Evolutionary conservation across 345 rosid species (phyloP), one percentile per base, ranked within the genome.

Genomic region (Camelina laxa): DNA sequence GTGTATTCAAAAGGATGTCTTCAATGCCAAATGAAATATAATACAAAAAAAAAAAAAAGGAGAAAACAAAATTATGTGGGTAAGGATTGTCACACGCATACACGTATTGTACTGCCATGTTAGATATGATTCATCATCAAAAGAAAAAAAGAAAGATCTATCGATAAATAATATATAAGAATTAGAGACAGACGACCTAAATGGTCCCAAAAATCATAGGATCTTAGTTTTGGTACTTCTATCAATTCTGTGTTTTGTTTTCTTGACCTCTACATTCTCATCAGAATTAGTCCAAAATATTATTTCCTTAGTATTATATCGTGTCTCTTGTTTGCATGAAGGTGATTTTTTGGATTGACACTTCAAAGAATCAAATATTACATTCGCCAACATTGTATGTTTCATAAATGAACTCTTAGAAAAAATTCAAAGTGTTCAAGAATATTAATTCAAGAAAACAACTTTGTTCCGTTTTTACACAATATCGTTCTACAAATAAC

Each of bases 71-170:
- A 1, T 38, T 60, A 38, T 60, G 65, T 60, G 50, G 66, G 22
- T 41, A 61, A 61, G 50, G 20, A 61, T 41, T 35, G 50, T 9
- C 66, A 61, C 50, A 41, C 49, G 66, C 31, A 61, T 61, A 21
- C 49, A 61, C 66, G 66, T 42, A 39, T 24, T 14, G 50, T 61
- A 33, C 21, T 60, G 65, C 19, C 49, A 60, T 39, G 66, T 41
- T 61, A 42, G 50, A 61, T 61, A 21, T 41, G 50, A 61, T 61
- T 61, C 11, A 60, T 60, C 49, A 39, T 39, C 49, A 38, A 20
- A 60, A 60, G 33, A 39, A 60, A 20, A 20, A 19, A 33, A 20
- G 17, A 6, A 33, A 60, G 27, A 60, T 2, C 12, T 17, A 59
- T 36, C 16, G 14, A 36, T 36, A 36, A 60, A 38, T 38, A 20